Evolutionary conservation across 2,329 filamentous ascomycete species (phyloP).

Genomic region (Neonectria punicea): DNA sequence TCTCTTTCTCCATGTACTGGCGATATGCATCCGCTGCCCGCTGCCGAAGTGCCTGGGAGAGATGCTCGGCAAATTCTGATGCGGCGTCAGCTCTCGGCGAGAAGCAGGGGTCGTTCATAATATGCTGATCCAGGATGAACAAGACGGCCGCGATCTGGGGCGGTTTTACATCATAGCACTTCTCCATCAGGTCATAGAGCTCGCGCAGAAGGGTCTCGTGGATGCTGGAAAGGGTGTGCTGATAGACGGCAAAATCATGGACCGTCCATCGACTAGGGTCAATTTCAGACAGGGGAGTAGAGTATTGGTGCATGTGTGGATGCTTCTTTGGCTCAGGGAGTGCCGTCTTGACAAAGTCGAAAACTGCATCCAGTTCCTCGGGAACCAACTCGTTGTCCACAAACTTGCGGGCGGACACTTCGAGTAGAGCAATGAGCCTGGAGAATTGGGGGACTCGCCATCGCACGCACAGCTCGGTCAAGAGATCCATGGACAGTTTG

Average conservation of each 20-base stretch:
- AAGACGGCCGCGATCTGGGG: slow-evolving; percentile 83
- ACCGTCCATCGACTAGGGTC: slow-evolving; percentile 74
- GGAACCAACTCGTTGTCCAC: slow-evolving; percentile 83
- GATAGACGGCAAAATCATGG: slow-evolving; percentile 76
- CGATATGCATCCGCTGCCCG: slow-evolving; percentile 85
- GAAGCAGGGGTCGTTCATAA: slow-evolving; percentile 82
- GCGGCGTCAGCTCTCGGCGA: slow-evolving; percentile 75
- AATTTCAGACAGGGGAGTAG: slow-evolving; percentile 63
- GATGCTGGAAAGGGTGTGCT: slow-evolving; percentile 77
- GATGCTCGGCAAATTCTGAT: slow-evolving; percentile 75
- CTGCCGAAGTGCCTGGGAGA: slow-evolving; percentile 77
- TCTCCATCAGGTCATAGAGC: slow-evolving; percentile 86
- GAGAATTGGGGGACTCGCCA: slow-evolving; percentile 92
- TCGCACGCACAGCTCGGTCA: slow-evolving; percentile 85
- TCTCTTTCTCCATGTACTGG: slow-evolving; percentile 79
- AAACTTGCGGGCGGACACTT: slow-evolving; percentile 87
- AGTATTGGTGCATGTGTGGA: slow-evolving; percentile 64
- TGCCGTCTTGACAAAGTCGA: slow-evolving; percentile 82
- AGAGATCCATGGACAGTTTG: slow-evolving; percentile 80
- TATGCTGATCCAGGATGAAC: slow-evolving; percentile 82
- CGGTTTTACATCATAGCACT: slow-evolving; percentile 89
- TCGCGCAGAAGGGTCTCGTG: slow-evolving; percentile 88
- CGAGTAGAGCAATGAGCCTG: slow-evolving; percentile 81
- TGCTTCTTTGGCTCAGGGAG: slow-evolving; percentile 73
- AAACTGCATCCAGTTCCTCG: slow-evolving; percentile 84